These are phyloP conservation scores for Botrytis hyacinthi DNA, from an alignment of 2,329 filamentous ascomycete genomes.

Conservation along the genomic window DNA sequence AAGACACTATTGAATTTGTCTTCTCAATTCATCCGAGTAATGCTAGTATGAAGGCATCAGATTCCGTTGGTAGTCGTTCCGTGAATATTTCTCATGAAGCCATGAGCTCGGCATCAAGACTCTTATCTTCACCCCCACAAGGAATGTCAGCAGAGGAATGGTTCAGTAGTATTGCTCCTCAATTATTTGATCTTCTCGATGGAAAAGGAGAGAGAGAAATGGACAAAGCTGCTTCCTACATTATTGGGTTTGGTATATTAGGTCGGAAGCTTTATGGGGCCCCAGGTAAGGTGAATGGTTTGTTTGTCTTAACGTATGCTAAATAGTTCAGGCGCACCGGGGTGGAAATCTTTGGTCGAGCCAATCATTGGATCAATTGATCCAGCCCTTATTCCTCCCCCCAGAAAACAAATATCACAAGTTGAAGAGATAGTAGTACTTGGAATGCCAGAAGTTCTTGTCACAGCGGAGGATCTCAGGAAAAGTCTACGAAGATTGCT, in stretches of 20 bases:
- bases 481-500: slow-evolving; percentile 54
- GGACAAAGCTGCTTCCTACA: slow-evolving; percentile 57
- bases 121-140: slow-evolving; percentile 59
- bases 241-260: slow-evolving; percentile 65
- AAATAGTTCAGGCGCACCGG: slow-evolving; percentile 47
- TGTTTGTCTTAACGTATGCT: slow-evolving; percentile 21
- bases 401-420: background rate
- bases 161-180: slow-evolving; percentile 59
- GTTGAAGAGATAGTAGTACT: slow-evolving; percentile 24
- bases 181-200: slow-evolving; percentile 61
- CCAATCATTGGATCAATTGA: slow-evolving; percentile 56
- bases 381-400: slow-evolving; percentile 34
- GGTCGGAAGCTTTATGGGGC: slow-evolving; percentile 63
- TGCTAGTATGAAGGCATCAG: slow-evolving; percentile 25
- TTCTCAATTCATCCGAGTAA: slow-evolving; percentile 61
- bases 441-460: slow-evolving; percentile 33
- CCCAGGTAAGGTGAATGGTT: slow-evolving; percentile 48
- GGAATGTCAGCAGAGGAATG: slow-evolving; percentile 55
- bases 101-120: slow-evolving; percentile 58
- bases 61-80: slow-evolving; percentile 44
- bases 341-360: slow-evolving; percentile 61
- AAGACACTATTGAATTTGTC: slow-evolving; percentile 68
- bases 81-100: slow-evolving; percentile 68
- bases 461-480: slow-evolving; percentile 48
- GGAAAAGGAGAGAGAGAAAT: slow-evolving; percentile 57